A percentile compares a stretch with the other conserved stretches of the same genome.
phyloP scores from a whole-genome alignment of 2,329 filamentous ascomycete species.

The Tolypocladium ophioglossoides region DNA sequence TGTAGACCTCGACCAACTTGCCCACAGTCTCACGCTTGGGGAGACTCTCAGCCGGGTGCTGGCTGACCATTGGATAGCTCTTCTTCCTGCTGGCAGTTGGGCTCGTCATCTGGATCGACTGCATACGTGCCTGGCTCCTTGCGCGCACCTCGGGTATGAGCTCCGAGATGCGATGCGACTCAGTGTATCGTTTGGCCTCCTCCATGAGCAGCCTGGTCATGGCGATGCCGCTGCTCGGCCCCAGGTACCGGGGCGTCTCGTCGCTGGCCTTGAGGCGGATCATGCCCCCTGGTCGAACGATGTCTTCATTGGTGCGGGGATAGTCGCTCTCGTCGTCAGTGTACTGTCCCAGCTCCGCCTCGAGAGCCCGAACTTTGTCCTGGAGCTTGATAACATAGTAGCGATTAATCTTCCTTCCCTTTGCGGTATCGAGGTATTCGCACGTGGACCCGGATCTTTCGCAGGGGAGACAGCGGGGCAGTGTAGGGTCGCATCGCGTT shows the following conservation, averaged over 20 bases:
- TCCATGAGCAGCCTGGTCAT: slow-evolving; percentile 95
- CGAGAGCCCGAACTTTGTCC: slow-evolving; percentile 71
- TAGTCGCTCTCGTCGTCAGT: slow-evolving; percentile 66
- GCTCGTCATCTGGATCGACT: slow-evolving; percentile 43
- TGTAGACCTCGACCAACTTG: slow-evolving; percentile 73
- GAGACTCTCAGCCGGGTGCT: slow-evolving; percentile 64
- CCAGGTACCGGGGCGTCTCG: slow-evolving; percentile 78
- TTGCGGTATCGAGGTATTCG: slow-evolving; percentile 89
- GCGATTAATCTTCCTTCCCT: slow-evolving; percentile 75
- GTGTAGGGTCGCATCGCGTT: slow-evolving; percentile 86
- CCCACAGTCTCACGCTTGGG: slow-evolving; percentile 67
- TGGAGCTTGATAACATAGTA: slow-evolving; percentile 90
- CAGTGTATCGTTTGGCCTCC: slow-evolving; percentile 86
- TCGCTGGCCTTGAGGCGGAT: slow-evolving; percentile 78
- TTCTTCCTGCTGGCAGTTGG: slow-evolving; percentile 56
- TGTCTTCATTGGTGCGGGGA: slow-evolving; percentile 66
- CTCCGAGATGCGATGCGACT: slow-evolving; percentile 83
- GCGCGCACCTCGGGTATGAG: slow-evolving; percentile 67
- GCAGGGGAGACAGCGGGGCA: slow-evolving; percentile 86
- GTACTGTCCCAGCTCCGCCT: slow-evolving; percentile 68
- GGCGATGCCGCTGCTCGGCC: slow-evolving; percentile 88
- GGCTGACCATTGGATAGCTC: slow-evolving; percentile 84
- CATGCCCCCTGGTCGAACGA: slow-evolving; percentile 76
- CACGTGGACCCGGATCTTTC: slow-evolving; percentile 84
- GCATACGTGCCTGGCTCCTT: slow-evolving; percentile 46